Conservation (phyloP, 1,284 basidiomycete genomes). For the Ceratobasidium sp. region DNA sequence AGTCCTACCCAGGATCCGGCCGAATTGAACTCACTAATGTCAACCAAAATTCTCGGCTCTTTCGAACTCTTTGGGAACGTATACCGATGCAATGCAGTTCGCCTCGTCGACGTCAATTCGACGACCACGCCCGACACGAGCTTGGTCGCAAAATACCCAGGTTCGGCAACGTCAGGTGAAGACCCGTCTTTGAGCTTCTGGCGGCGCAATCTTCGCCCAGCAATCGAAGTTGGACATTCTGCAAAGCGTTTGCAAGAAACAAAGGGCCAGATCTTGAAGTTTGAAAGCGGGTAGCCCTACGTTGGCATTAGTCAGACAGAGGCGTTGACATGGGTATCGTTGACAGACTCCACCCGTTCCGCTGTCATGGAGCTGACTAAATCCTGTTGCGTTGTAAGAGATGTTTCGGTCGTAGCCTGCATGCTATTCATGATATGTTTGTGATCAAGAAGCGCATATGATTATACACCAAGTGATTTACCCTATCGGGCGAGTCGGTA, state of each 20-base stretch:
- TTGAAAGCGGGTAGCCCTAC: constrained; percentile 24
- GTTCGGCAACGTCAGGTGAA: constrained; percentile 40
- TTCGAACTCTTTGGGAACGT: constrained; percentile 44
- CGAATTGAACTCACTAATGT: constrained; percentile 38
- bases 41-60: constrained; percentile 43
- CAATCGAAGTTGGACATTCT: constrained; percentile 33
- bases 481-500: constrained; percentile 31
- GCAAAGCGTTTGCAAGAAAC: constrained; percentile 27
- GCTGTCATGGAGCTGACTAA: constrained; percentile 45
- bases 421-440: constrained; percentile 39
- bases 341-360: constrained; percentile 44
- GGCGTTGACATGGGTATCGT: background rate
- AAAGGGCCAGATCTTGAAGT: constrained; percentile 35
- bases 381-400: constrained; percentile 44
- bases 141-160: constrained; percentile 45
- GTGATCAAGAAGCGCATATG: background rate
- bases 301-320: background rate
- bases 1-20: background rate
- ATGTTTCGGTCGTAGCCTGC: constrained; percentile 44
- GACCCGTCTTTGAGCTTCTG: constrained; percentile 25
- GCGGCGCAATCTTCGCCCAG: constrained; percentile 11
- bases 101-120: constrained; percentile 44
- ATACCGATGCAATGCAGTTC: constrained; percentile 44
- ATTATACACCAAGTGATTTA: background rate
- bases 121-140: constrained; percentile 43